A percentile compares a stretch with the other conserved stretches of the same genome.
Conservation (phyloP, 2,329 filamentous ascomycete species). For the Aschersonia sp. region DNA sequence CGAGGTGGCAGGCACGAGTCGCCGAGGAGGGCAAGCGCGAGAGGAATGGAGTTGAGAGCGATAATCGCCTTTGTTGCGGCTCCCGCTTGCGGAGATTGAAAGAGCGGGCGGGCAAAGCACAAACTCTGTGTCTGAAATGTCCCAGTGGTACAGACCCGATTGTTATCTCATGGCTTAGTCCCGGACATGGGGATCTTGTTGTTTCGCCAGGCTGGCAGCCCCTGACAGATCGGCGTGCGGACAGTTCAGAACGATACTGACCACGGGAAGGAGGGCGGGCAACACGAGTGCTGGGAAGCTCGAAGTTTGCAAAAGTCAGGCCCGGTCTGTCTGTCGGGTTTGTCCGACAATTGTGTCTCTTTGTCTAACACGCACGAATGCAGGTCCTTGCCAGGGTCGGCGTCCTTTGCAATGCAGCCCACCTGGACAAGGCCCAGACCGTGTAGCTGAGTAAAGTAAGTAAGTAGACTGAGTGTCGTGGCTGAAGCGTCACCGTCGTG, state of each 20-base stretch:
- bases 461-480: not conserved
- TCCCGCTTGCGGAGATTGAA: no score
- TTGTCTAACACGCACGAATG: not conserved
- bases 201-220: slow-evolving; percentile 13
- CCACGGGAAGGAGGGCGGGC: not conserved
- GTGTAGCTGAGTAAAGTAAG: not conserved
- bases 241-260: slow-evolving; percentile 4
- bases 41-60: no score
- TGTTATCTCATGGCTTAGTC: slow-evolving; percentile 27
- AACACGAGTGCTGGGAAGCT: not conserved
- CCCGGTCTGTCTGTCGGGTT: no score
- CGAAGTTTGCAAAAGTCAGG: not conserved
- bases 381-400: not conserved
- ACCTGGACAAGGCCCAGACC: slow-evolving; percentile 1
- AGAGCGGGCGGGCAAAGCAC: no score
- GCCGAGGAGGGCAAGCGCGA: no score
- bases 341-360: no score
- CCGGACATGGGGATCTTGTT: slow-evolving; percentile 16
- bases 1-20: slow-evolving; percentile 10
- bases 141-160: no score
- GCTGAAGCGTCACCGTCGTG: no score
- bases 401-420: slow-evolving; percentile 2
- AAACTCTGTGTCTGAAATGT: no score
- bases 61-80: no score
- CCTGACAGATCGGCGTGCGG: slow-evolving; percentile 6